Evolutionary conservation across 768 basidiomycete genomes (phyloP).

Genomic region (Rhizopogon rudus): DNA sequence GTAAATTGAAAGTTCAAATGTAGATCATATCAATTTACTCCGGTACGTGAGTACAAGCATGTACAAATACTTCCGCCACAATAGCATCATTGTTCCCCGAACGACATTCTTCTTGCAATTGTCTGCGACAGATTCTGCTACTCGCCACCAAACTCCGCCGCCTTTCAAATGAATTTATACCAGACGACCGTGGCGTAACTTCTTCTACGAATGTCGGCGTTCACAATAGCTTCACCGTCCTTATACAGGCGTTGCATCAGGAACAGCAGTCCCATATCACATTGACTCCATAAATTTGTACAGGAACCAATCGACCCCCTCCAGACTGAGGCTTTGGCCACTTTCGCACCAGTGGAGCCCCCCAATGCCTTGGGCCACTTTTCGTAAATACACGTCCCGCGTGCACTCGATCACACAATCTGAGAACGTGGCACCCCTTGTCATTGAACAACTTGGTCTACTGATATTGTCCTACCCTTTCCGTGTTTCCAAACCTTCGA

Average conservation of each 20-base stretch:
- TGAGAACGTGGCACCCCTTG: slow-evolving; percentile 12
- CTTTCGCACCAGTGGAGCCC: slow-evolving; percentile 3
- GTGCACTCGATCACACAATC: slow-evolving; percentile 15
- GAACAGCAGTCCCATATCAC: background rate
- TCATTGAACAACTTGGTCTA: slow-evolving; percentile 6
- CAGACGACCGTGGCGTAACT: too few species aligned
- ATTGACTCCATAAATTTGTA: background rate
- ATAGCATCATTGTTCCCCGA: too few species aligned
- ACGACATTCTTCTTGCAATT: too few species aligned
- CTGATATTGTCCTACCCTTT: slow-evolving; percentile 11
- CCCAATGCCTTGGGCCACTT: slow-evolving; percentile 15
- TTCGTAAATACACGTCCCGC: slow-evolving; percentile 19
- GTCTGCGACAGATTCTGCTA: too few species aligned
- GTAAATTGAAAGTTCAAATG: background rate
- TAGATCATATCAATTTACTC: background rate
- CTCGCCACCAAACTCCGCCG: too few species aligned
- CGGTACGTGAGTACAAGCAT: background rate
- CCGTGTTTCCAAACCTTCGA: slow-evolving; percentile 21
- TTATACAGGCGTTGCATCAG: background rate
- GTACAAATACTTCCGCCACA: background rate
- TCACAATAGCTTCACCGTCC: too few species aligned
- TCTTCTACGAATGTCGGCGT: too few species aligned
- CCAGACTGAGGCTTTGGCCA: slow-evolving; percentile 10
- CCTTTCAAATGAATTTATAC: too few species aligned
- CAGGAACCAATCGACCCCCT: background rate